Evolutionary conservation across 495 filamentous ascomycete species (phyloP).

Genomic region (Annulohypoxylon maeteangense): DNA sequence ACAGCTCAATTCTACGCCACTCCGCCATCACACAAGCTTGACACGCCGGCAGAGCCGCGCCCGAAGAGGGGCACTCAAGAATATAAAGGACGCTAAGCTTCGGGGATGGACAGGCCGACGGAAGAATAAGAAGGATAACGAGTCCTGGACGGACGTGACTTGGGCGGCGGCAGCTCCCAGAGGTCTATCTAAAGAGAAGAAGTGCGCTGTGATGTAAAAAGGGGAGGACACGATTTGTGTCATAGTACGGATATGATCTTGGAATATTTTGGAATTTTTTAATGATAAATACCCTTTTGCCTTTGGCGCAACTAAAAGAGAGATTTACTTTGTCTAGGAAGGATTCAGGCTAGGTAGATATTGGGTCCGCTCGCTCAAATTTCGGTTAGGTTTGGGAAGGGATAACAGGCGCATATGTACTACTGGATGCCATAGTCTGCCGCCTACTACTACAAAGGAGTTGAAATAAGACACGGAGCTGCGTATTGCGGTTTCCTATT

Average conservation of each 20-base stretch:
- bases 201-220: conserved; percentile 66
- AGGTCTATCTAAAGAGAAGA: conserved; percentile 51
- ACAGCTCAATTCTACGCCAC: conserved; percentile 45
- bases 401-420: not conserved
- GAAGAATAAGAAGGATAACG: conserved; percentile 53
- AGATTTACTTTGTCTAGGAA: conserved; percentile 1
- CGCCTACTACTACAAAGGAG: not conserved
- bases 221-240: not conserved
- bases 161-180: conserved; percentile 29
- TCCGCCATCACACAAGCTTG: conserved; percentile 49
- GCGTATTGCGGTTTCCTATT: not conserved
- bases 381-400: not conserved
- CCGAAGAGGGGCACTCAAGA: conserved; percentile 64
- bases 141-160: conserved; percentile 62
- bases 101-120: conserved; percentile 62
- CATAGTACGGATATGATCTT: not conserved
- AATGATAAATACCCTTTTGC: conserved; percentile 3
- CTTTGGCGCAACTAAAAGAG: not conserved
- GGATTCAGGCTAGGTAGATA: not conserved
- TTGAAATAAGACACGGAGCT: not conserved
- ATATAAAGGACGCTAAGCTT: conserved; percentile 65
- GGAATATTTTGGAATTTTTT: not conserved
- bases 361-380: conserved; percentile 11
- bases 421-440: conserved; percentile 24
- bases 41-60: conserved; percentile 61